Base-by-base conservation (phyloP, 805 yeast species). In the Candida broadrunensis region DNA sequence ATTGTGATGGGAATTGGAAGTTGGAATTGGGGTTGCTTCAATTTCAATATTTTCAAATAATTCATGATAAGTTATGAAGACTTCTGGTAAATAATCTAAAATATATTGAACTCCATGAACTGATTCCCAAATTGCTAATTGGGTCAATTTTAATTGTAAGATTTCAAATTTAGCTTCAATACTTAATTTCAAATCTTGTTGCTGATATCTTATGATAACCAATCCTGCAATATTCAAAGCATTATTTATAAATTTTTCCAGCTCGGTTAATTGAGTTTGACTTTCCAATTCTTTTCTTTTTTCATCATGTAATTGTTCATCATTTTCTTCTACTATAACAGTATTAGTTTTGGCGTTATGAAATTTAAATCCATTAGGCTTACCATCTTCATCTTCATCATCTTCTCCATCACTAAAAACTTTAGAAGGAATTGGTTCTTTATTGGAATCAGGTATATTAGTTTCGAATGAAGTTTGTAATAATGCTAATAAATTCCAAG, bases 61-160 rank as follows among this genome's bases (percentile, higher is more conserved):
- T 20, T 60, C 67, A 36, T 78, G 72, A 50, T 74, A 83, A 9
- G 83, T 56, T 9, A 68, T 73, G 49, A 88, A 84, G 8, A 87
- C 71, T 34, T 78, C 88, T 2, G 85, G 77, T n/a, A 89, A 56
- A 37, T 72, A 67, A 32, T 82, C 87, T 44, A 87, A 57, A 0
- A 88, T 79, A 33, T 75, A 56, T 21, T 72, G 66, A 1, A 73
- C 61, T 5, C 88, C 91, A 42, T 75, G 70, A 3, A 77, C 65
- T 5, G 78, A 71, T 51, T 85, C 89, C 38, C 80, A 63, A n/a
- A 88, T 65, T 1, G 87, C 80, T 27, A 88, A 63, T 51, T 84
- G 87, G 0, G 96, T 83, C 61, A 85, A 70, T 50, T 85, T 85
- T 56, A 88, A 70, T 55, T 87, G 86, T 38, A 82, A 55, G 41